These are phyloP conservation scores for Chloranthus sessilifolius DNA, from an alignment of 164 flowering plant species.

Conservation along the genomic window DNA sequence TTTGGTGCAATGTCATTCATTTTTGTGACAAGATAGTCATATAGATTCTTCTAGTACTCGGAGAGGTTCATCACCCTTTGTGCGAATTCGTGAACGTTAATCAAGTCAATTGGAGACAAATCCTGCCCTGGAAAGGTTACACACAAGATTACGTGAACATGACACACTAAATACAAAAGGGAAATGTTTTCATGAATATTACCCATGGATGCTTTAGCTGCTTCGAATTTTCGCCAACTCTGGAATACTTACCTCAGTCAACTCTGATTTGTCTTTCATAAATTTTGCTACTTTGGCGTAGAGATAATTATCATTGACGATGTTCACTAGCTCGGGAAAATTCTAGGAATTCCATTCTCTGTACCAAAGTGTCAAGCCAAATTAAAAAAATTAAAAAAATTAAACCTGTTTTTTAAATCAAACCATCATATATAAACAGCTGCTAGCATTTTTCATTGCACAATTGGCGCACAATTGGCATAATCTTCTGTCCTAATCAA, in stretches of 20 bases:
- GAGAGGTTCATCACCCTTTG: slow-evolving; percentile 92
- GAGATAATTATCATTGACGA: slow-evolving; percentile 89
- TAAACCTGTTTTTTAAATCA: no score
- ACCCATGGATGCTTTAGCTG: slow-evolving; percentile 98
- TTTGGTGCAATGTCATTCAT: slow-evolving; percentile 99
- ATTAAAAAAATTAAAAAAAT: no score
- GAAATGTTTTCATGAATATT: slow-evolving; percentile 8
- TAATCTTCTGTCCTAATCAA: no score
- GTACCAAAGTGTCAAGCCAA: slow-evolving; percentile 15
- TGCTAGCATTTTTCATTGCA: no score
- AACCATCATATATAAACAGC: no score
- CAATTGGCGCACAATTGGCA: no score
- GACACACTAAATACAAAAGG: not conserved
- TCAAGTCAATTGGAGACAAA: slow-evolving; percentile 79
- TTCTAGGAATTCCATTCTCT: slow-evolving; percentile 99
- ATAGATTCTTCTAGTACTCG: slow-evolving; percentile 77
- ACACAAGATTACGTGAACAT: slow-evolving; percentile 10
- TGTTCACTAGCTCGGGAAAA: slow-evolving; percentile 91
- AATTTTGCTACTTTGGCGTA: slow-evolving; percentile 80
- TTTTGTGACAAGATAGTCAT: slow-evolving; percentile 84
- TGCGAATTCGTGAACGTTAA: slow-evolving; percentile 88
- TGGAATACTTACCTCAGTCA: slow-evolving; percentile 68
- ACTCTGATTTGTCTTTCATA: slow-evolving; percentile 63
- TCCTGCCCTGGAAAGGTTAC: slow-evolving; percentile 70
- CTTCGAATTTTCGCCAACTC: slow-evolving; percentile 80